phyloP scores from a whole-genome alignment of 192 early-diverging fungal species.

The Mortierella alpina region DNA sequence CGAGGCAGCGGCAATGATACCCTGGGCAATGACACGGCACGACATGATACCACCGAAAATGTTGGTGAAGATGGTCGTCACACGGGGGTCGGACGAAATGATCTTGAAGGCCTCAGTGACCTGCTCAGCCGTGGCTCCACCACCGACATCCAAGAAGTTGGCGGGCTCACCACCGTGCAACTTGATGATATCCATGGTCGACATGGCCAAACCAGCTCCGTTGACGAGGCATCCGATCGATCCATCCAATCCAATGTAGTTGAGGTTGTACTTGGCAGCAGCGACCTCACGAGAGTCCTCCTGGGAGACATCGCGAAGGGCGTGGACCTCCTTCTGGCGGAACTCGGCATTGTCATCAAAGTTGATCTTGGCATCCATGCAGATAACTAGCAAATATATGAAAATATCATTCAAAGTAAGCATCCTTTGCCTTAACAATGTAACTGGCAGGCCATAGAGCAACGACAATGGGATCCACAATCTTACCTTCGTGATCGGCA shows the following conservation, averaged over 20 bases:
- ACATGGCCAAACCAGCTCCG: conserved; percentile 99
- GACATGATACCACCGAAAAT: conserved; percentile 99
- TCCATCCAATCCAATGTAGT: conserved; percentile 99
- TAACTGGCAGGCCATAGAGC: not conserved
- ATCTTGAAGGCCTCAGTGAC: conserved; percentile 99
- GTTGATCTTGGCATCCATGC: conserved; percentile 99
- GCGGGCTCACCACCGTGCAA: conserved; percentile 98
- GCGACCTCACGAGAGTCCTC: conserved; percentile 98
- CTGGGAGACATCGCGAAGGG: conserved; percentile 92
- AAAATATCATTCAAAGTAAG: not conserved
- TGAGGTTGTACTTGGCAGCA: conserved; percentile 97
- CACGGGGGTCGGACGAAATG: conserved; percentile 95
- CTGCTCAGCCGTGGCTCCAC: conserved; percentile 94
- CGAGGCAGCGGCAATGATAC: conserved; percentile 95
- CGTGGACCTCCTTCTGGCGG: conserved; percentile 92
- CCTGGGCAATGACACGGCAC: conserved; percentile 98
- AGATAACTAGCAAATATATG: conserved; percentile 66
- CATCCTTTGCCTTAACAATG: not conserved
- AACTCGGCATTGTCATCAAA: conserved; percentile 99
- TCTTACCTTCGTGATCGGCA: conserved; percentile 80
- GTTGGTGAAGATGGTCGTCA: conserved; percentile 97
- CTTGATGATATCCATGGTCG: conserved; percentile 99
- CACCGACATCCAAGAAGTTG: conserved; percentile 99
- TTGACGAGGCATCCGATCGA: conserved; percentile 99
- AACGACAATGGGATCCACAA: not conserved